phyloP scores from a whole-genome alignment of 2,329 filamentous ascomycete genomes.

The Biscogniauxia marginata region DNA sequence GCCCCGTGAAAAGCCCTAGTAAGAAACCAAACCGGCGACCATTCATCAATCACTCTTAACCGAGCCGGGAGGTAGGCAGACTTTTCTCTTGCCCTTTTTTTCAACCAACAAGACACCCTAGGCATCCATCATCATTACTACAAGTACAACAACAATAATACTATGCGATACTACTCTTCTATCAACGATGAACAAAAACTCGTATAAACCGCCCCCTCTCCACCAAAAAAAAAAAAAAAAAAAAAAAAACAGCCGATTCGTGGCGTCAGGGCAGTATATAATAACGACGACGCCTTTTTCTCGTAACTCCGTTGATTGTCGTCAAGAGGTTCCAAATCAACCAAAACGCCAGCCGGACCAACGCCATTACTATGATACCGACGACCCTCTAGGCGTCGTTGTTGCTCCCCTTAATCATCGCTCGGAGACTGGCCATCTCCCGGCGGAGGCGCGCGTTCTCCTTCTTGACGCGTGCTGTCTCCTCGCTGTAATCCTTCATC shows the following conservation, averaged over 20 bases:
- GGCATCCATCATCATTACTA: neutral
- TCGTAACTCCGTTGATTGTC: conserved; percentile 14
- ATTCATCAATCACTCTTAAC: neutral
- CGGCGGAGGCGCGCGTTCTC: conserved; percentile 82
- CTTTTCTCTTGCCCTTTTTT: neutral
- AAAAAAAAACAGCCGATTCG: neutral
- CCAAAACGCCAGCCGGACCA: conserved; percentile 19
- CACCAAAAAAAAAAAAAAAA: neutral
- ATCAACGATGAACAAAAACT: neutral
- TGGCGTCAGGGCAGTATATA: neutral
- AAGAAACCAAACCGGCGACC: neutral
- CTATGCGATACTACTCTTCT: neutral
- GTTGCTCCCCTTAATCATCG: conserved; percentile 46
- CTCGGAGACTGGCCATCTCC: conserved; percentile 71
- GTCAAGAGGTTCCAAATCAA: conserved; percentile 19
- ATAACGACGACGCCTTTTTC: neutral
- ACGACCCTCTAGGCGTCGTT: conserved; percentile 30
- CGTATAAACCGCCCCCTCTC: too few relatives aligned
- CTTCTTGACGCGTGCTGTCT: conserved; percentile 73
- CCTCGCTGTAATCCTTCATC: conserved; percentile 73
- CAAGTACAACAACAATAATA: neutral
- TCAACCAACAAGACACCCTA: neutral
- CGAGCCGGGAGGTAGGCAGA: neutral
- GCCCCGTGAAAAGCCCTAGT: neutral
- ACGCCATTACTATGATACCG: conserved; percentile 10